A percentile compares a stretch with the other conserved stretches of the same genome.
Evolutionary conservation across 495 filamentous ascomycete genomes (phyloP).

Genomic region (Lindgomyces ingoldianus): DNA sequence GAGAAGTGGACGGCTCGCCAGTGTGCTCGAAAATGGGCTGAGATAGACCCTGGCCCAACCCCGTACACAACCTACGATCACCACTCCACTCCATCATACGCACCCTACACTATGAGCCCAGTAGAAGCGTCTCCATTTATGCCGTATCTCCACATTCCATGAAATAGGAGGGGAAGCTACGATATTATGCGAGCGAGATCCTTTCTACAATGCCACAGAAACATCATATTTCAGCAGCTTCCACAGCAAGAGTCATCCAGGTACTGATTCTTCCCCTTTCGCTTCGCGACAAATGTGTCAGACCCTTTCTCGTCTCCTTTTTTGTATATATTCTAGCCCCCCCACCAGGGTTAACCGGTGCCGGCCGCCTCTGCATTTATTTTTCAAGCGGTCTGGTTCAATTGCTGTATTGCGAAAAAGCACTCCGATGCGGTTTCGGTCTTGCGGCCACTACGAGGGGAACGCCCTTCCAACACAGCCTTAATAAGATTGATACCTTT

Average conservation of each 20-base stretch:
- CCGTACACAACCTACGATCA: slow-evolving; percentile 37
- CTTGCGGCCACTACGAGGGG: not conserved
- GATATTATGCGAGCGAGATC: not conserved
- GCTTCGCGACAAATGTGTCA: not conserved
- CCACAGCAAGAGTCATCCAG: too few relatives aligned
- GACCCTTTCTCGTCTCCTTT: slow-evolving; percentile 1
- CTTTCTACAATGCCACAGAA: too few relatives aligned
- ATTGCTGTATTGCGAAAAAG: not conserved
- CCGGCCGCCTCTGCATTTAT: not conserved
- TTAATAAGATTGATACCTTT: too few relatives aligned
- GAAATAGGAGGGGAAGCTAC: not conserved
- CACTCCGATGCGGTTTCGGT: not conserved
- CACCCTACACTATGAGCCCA: slow-evolving; percentile 37
- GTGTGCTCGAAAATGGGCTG: slow-evolving; percentile 49
- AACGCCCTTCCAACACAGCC: not conserved
- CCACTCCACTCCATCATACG: slow-evolving; percentile 30
- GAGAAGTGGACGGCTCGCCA: slow-evolving; percentile 49
- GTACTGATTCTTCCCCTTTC: not conserved
- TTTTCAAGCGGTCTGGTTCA: slow-evolving; percentile 12
- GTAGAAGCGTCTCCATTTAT: slow-evolving; percentile 33
- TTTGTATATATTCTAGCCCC: slow-evolving; percentile 13
- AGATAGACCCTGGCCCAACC: slow-evolving; percentile 43
- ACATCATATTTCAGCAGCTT: too few relatives aligned
- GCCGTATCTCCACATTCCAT: slow-evolving; percentile 30
- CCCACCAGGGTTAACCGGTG: slow-evolving; percentile 24